Evolutionary conservation across 179 eudicot species (phyloP).

Genomic region (Camellia oleifera): DNA sequence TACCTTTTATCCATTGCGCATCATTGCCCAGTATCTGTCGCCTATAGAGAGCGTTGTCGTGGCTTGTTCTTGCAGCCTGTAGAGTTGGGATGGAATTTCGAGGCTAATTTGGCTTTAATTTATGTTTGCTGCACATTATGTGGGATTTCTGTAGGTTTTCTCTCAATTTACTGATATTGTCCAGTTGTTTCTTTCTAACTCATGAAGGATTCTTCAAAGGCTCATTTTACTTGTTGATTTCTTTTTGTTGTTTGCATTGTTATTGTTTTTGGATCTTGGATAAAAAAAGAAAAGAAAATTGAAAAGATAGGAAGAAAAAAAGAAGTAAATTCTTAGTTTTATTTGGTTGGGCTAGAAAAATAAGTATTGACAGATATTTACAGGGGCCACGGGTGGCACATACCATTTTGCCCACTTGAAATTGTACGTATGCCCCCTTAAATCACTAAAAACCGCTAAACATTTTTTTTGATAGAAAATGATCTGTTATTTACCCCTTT

Average conservation of each 20-base stretch:
- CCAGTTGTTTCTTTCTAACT: slow-evolving; percentile 8
- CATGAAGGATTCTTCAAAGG: neutral
- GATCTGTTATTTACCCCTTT: too few relatives aligned
- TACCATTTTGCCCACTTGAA: too few relatives aligned
- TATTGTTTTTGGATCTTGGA: too few relatives aligned
- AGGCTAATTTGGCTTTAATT: slow-evolving; percentile 28
- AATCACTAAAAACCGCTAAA: too few relatives aligned
- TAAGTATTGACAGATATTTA: too few relatives aligned
- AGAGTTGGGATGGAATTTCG: slow-evolving; percentile 42
- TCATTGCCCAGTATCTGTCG: slow-evolving; percentile 38
- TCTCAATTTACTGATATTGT: neutral
- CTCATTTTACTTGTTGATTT: neutral
- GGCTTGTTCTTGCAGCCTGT: slow-evolving; percentile 27
- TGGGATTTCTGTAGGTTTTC: slow-evolving; percentile 6
- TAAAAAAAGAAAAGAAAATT: too few relatives aligned
- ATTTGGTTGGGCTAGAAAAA: too few relatives aligned
- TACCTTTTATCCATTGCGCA: slow-evolving; percentile 23
- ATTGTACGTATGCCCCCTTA: too few relatives aligned
- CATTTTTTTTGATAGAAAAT: too few relatives aligned
- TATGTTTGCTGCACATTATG: slow-evolving; percentile 14
- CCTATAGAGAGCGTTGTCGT: slow-evolving; percentile 25
- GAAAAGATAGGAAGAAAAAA: too few relatives aligned
- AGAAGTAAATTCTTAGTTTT: too few relatives aligned
- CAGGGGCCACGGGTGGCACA: too few relatives aligned
- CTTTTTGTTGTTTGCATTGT: neutral